These are phyloP conservation scores for Calonectria leucothoes DNA, from an alignment of 2,329 filamentous ascomycete genomes.

Conservation along the genomic window DNA sequence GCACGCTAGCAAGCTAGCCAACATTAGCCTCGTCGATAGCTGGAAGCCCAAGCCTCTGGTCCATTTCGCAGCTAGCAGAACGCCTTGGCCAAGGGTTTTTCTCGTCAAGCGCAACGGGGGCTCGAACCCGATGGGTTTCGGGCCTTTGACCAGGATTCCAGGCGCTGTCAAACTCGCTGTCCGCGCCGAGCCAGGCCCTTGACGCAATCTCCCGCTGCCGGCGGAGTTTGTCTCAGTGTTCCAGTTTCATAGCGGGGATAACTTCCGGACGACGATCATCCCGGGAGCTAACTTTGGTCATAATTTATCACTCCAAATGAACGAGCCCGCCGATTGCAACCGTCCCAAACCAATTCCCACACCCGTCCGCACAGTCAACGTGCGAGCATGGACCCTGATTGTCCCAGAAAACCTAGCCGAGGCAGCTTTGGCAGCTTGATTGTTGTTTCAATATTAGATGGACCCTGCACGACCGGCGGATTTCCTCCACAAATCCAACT, in stretches of 20 bases:
- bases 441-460: neutral
- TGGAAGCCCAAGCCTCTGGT: neutral
- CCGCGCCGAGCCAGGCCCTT: conserved; percentile 22
- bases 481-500: neutral
- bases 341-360: neutral
- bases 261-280: conserved; percentile 29
- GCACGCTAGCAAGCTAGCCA: conserved; percentile 5
- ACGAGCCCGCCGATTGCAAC: neutral
- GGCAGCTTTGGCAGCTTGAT: neutral
- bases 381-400: neutral
- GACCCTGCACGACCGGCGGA: neutral
- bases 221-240: conserved; percentile 18
- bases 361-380: neutral
- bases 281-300: neutral
- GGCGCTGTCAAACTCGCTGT: neutral
- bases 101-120: neutral
- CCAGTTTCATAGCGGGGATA: conserved; percentile 21
- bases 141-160: neutral
- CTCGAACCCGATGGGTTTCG: neutral
- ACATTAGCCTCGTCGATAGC: conserved; percentile 6
- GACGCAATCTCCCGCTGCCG: conserved; percentile 27
- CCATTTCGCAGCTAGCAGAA: neutral
- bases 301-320: neutral
- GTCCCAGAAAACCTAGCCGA: neutral
- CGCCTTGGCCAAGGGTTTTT: neutral